Base-by-base conservation (phyloP, 1,284 basidiomycete genomes). In the Heliocybe sulcata region DNA sequence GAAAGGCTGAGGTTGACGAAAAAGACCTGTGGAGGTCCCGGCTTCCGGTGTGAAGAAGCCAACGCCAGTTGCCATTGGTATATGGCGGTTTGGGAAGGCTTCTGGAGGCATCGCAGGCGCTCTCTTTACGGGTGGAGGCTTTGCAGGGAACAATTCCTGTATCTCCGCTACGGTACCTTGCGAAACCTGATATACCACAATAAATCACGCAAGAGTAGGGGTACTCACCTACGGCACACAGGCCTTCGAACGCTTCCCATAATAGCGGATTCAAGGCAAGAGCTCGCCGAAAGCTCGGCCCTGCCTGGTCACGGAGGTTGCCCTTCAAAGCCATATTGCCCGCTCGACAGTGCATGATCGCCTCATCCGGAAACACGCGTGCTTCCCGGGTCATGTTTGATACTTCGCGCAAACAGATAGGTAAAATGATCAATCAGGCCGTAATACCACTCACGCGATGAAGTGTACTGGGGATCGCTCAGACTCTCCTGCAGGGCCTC, bases 201-300 rank as follows among this genome's bases (percentile, higher is more conserved):
- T 26, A 29, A 27, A 53, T 33, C 27, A 8, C 45, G 23, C 23
- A 47, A 53, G 38, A 42, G 10, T 45, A 48, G 19, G 12, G 48
- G 51, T 27, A 75, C 79, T 60, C 61, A 92, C 94, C 94, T 38
- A 92, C 72, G 52, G 82, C 73, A 67, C 94, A 97, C 26, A 98
- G 70, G 0, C 91, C 93, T 60, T 92, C 90, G 65, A 95, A 92
- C 0, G 94, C 94, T 68, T 98, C 94, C 94, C 94, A 97, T 50
- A 94, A 71, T 71, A 92, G 83, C 22, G 91, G 90, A 67, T 94
- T 87, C 50, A 87, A 69, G 14, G 72, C 68, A 55, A 97, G 75
- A 12, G 92, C 91, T 56, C 84, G 79, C 35, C 78, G 77, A 67
- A 90, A 95, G 65, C 85, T 86, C 53, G 73, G 68, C 26, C 79